These are phyloP conservation scores for Leavenworthia alabamica DNA, from an alignment of 345 rosid species.

Conservation along the genomic window DNA sequence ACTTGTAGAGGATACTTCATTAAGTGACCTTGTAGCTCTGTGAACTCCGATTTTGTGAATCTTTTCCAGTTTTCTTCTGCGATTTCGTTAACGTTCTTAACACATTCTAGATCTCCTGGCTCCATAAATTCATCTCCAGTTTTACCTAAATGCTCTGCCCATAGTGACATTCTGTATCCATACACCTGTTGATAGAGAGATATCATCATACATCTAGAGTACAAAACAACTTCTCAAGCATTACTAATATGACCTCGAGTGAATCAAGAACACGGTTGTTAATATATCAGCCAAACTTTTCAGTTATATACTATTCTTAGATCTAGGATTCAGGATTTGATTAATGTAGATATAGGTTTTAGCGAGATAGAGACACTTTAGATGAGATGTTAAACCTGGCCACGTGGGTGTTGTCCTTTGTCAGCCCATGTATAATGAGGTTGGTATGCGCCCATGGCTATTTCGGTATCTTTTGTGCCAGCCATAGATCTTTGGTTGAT, in stretches of 20 bases:
- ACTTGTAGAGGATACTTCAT: conserved; percentile 70
- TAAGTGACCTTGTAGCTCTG: conserved; percentile 65
- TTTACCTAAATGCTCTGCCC: conserved; percentile 85
- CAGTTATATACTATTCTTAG: too few species aligned
- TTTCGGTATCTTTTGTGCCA: conserved; percentile 90
- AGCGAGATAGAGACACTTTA: too few species aligned
- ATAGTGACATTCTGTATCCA: conserved; percentile 88
- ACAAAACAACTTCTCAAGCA: too few species aligned
- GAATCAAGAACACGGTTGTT: too few species aligned
- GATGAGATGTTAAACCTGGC: too few species aligned
- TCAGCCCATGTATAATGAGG: conserved; percentile 63
- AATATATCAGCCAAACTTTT: too few species aligned
- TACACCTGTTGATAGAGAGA: too few species aligned
- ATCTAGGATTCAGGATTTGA: too few species aligned
- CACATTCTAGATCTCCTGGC: conserved; percentile 56
- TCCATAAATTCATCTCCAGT: conserved; percentile 35
- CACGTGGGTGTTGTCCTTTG: conserved; percentile 57
- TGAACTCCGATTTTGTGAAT: conserved; percentile 33
- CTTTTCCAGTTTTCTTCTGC: conserved; percentile 62
- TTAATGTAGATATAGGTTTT: too few species aligned
- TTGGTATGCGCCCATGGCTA: conserved; percentile 97
- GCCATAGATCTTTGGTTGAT: conserved; percentile 97
- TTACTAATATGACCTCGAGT: too few species aligned
- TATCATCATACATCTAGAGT: too few species aligned
- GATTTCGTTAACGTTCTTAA: conserved; percentile 49